Conservation (phyloP, 2,329 filamentous ascomycete species). For the Tothia fuscella region DNA sequence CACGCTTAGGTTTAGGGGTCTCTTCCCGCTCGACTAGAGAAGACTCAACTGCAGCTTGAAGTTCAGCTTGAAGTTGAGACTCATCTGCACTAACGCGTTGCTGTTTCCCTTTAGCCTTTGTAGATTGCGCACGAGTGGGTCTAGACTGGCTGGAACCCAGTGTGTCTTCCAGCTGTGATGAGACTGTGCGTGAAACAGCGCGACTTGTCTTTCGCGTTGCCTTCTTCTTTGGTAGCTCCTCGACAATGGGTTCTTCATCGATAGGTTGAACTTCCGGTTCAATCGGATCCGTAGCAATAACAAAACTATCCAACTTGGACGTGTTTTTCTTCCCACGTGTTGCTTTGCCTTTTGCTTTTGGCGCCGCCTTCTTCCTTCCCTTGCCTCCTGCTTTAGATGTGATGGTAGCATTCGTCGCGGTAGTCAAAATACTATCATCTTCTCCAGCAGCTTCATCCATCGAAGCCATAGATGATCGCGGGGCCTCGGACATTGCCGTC, state of each 20-base stretch:
- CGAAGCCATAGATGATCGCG: slow-evolving; percentile 23
- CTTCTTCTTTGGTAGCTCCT: slow-evolving; percentile 11
- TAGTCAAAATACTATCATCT: slow-evolving; percentile 44
- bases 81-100: slow-evolving; percentile 16
- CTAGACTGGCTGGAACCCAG: slow-evolving; percentile 3
- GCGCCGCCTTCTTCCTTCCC: slow-evolving; percentile 30
- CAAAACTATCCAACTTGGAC: slow-evolving; percentile 15
- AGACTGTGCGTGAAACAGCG: background rate
- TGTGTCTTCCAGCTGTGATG: slow-evolving; percentile 9
- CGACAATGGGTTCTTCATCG: slow-evolving; percentile 8
- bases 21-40: slow-evolving; percentile 8
- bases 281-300: slow-evolving; percentile 17
- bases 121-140: slow-evolving; percentile 10
- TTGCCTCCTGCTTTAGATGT: slow-evolving; percentile 41
- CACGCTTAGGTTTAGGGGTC: slow-evolving; percentile 14
- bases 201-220: slow-evolving; percentile 5
- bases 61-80: slow-evolving; percentile 18
- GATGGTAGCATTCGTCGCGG: slow-evolving; percentile 23
- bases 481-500: slow-evolving; percentile 33
- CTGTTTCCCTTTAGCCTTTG: slow-evolving; percentile 20
- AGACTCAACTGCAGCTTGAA: slow-evolving; percentile 13
- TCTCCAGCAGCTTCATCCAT: slow-evolving; percentile 35
- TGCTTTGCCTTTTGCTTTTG: slow-evolving; percentile 18
- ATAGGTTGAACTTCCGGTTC: background rate
- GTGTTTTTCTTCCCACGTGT: slow-evolving; percentile 12